A percentile compares a stretch with the other conserved stretches of the same genome.
Evolutionary conservation across 2,329 filamentous ascomycete genomes (phyloP).

Genomic region (Stemphylium lycopersici): DNA sequence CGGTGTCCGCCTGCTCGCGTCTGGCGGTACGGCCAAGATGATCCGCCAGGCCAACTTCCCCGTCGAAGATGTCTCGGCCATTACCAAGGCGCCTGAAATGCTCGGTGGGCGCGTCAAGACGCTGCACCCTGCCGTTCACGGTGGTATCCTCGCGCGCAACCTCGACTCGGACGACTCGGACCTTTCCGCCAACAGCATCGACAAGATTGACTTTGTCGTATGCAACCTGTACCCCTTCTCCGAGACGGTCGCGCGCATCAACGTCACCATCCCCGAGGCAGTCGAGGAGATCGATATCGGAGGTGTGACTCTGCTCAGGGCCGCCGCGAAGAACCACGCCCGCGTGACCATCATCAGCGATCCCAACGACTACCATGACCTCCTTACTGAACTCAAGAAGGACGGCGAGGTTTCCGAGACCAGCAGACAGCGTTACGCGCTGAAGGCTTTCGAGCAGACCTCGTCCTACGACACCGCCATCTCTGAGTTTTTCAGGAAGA

Average conservation of each 20-base stretch:
- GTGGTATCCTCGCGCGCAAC: slow-evolving; percentile 90
- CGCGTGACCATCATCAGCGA: slow-evolving; percentile 96
- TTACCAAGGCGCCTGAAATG: slow-evolving; percentile 95
- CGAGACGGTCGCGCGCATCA: slow-evolving; percentile 95
- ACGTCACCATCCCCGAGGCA: slow-evolving; percentile 94
- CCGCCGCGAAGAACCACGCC: slow-evolving; percentile 96
- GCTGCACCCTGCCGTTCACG: slow-evolving; percentile 85
- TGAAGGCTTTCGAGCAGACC: slow-evolving; percentile 98
- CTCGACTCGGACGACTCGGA: slow-evolving; percentile 97
- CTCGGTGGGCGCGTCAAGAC: slow-evolving; percentile 92
- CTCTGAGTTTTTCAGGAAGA: slow-evolving; percentile 95
- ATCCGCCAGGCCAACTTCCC: slow-evolving; percentile 95
- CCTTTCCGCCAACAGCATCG: slow-evolving; percentile 61
- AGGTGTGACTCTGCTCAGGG: slow-evolving; percentile 93
- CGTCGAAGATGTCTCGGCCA: slow-evolving; percentile 97
- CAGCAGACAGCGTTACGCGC: slow-evolving; percentile 85
- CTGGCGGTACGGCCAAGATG: slow-evolving; percentile 93
- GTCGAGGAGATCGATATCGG: slow-evolving; percentile 98
- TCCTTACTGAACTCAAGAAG: slow-evolving; percentile 88
- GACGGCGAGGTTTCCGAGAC: slow-evolving; percentile 82
- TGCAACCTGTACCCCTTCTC: slow-evolving; percentile 99
- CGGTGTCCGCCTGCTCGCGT: slow-evolving; percentile 73
- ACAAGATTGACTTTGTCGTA: slow-evolving; percentile 59
- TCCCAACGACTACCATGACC: slow-evolving; percentile 90
- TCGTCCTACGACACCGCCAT: slow-evolving; percentile 96